Conservation (phyloP, 2,329 filamentous ascomycete genomes). For the Xylariaceae sp. region DNA sequence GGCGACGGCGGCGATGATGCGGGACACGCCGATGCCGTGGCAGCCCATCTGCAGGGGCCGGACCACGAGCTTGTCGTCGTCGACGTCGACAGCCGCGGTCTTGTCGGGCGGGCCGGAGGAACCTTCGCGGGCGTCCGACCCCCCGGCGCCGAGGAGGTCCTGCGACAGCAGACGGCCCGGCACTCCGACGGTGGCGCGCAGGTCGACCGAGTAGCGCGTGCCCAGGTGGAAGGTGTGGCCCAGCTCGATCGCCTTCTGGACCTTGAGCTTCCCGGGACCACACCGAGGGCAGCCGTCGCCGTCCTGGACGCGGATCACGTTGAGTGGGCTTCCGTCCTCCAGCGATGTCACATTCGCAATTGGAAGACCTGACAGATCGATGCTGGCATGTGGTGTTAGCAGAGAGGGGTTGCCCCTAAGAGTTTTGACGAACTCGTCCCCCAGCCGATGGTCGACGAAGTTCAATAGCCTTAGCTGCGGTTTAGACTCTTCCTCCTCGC, state of each 20-base stretch:
- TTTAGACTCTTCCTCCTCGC: no score
- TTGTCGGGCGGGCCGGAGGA: not conserved
- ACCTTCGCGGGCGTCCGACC: no score
- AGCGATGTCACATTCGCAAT: not conserved
- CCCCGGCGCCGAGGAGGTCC: no score
- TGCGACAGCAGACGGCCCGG: conserved; percentile 23
- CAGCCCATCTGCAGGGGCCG: conserved; percentile 86
- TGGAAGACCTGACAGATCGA: conserved; percentile 8
- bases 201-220: conserved; percentile 73
- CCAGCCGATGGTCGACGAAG: conserved; percentile 26
- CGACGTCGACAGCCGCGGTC: conserved; percentile 11
- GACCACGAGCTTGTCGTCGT: conserved; percentile 15
- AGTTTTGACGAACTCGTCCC: conserved; percentile 7
- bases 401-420: not conserved
- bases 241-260: conserved; percentile 74
- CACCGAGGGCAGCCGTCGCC: conserved; percentile 73
- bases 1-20: conserved; percentile 80
- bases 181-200: conserved; percentile 55
- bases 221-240: conserved; percentile 95
- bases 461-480: conserved; percentile 18
- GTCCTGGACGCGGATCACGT: conserved; percentile 56
- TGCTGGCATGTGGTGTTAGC: conserved; percentile 8
- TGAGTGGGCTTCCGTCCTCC: conserved; percentile 34
- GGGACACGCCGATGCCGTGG: conserved; percentile 88
- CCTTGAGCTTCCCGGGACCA: conserved; percentile 49